Conservation (phyloP, 2,329 filamentous ascomycete species). For the Arachnomyces sp. region DNA sequence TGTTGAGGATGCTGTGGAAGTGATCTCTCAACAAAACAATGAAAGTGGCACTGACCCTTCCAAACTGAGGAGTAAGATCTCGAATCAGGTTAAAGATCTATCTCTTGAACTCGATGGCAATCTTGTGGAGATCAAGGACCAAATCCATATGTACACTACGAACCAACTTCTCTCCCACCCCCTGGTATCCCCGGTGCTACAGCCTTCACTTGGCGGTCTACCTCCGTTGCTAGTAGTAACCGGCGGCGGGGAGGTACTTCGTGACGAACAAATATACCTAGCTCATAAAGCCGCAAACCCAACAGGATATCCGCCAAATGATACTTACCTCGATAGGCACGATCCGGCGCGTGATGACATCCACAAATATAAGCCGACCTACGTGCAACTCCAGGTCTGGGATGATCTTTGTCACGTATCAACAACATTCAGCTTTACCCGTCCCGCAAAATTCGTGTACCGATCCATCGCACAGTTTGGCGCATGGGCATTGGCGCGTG, state of each 20-base stretch:
- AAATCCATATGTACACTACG: slow-evolving; percentile 81
- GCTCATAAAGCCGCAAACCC: slow-evolving; percentile 93
- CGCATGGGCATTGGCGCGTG: slow-evolving; percentile 78
- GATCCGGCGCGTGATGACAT: slow-evolving; percentile 50
- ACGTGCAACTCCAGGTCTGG: slow-evolving; percentile 94
- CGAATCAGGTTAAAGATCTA: slow-evolving; percentile 37
- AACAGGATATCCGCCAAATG: slow-evolving; percentile 61
- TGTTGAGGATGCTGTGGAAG: slow-evolving; percentile 41
- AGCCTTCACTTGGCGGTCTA: slow-evolving; percentile 81
- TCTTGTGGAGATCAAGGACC: slow-evolving; percentile 69
- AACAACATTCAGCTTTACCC: slow-evolving; percentile 88
- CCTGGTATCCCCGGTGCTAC: slow-evolving; percentile 79
- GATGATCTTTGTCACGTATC: slow-evolving; percentile 90
- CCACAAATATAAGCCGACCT: slow-evolving; percentile 67
- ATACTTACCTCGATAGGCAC: slow-evolving; percentile 55
- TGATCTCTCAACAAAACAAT: slow-evolving; percentile 5
- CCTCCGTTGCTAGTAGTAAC: slow-evolving; percentile 80
- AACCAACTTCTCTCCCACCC: slow-evolving; percentile 83
- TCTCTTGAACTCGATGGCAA: slow-evolving; percentile 65
- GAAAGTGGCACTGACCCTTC: slow-evolving; percentile 7
- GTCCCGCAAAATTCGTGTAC: slow-evolving; percentile 96
- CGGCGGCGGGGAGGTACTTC: slow-evolving; percentile 79
- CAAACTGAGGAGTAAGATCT: slow-evolving; percentile 3
- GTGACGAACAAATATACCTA: slow-evolving; percentile 90
- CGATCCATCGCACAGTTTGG: slow-evolving; percentile 87